Base-by-base conservation (phyloP, 139 green algal genomes). In the Chlamydomonas applanata region DNA sequence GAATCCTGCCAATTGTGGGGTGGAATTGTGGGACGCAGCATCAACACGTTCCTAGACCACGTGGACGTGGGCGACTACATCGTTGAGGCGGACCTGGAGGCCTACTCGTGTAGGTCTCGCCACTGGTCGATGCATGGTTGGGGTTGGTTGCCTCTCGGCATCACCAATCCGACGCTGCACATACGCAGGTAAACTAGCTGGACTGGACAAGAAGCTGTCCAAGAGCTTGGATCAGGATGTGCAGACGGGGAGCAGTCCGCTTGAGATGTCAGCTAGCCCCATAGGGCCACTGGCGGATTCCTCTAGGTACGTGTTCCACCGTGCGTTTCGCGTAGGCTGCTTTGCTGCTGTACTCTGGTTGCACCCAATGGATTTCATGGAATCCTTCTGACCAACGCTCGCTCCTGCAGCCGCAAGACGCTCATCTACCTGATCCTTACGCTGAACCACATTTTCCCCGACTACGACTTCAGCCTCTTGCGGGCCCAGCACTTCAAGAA, bases 371-470 rank as follows among this genome's bases (percentile, higher is more conserved):
- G n/a, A n/a, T n/a, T n/a, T n/a, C n/a, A n/a, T n/a, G n/a, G n/a
- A n/a, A n/a, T n/a, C n/a, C n/a, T n/a, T n/a, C n/a, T n/a, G n/a
- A n/a, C n/a, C n/a, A n/a, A n/a, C n/a, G n/a, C n/a, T n/a, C n/a
- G n/a, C n/a, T n/a, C n/a, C n/a, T n/a, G 72, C 84, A 97, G 90
- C 66, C 91, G 96, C 44, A 95, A 92, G 82, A 99, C 96, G 1
- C 84, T 99, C n/a, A 95, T 98, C 44, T 98, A 98, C 86, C 88
- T 99, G 22, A 98, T 99, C 77, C 85, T 99, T 40, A 98, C 95
- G 13, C 86, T 99, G 13, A 98, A 99, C 82, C 93, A 99, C 77
- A 93, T 94, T 45, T 99, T 98, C 83, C 94, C 95, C 0, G 94
- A 97, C 85, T 97, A 98, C 77, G 94, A 98, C 86, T 98, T 98